These are phyloP conservation scores for Austroboletus novae-zelandiae DNA, from an alignment of 1,284 basidiomycete genomes.

Conservation along the genomic window DNA sequence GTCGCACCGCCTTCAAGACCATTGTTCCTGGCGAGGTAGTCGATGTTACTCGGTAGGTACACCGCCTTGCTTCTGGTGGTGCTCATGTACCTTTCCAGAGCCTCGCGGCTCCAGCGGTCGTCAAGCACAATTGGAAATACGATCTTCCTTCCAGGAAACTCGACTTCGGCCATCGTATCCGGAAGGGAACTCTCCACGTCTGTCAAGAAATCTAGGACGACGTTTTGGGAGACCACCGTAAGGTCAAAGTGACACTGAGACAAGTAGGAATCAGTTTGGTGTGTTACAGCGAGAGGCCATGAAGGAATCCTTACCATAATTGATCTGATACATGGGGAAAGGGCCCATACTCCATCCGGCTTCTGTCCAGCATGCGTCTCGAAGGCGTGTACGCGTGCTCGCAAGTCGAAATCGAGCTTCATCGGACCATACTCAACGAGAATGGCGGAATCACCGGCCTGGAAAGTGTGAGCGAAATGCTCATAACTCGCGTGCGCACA, in stretches of 20 bases:
- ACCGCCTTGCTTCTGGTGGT: slow-evolving; percentile 55
- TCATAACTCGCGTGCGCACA: not conserved
- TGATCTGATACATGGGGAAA: slow-evolving; percentile 57
- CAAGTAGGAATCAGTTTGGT: not conserved
- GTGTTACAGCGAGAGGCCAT: not conserved
- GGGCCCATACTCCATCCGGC: slow-evolving; percentile 40
- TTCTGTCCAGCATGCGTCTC: slow-evolving; percentile 41
- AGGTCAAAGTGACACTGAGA: slow-evolving; percentile 52
- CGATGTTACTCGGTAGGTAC: slow-evolving; percentile 67
- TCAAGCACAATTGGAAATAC: slow-evolving; percentile 64
- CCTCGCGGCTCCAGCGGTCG: slow-evolving; percentile 56
- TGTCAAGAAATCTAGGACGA: slow-evolving; percentile 41
- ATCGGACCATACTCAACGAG: slow-evolving; percentile 58
- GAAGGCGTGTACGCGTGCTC: slow-evolving; percentile 57
- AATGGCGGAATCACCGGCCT: slow-evolving; percentile 57
- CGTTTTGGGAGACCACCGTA: slow-evolving; percentile 36
- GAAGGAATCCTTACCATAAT: slow-evolving; percentile 40
- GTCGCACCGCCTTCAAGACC: slow-evolving; percentile 45
- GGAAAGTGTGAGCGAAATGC: slow-evolving; percentile 12
- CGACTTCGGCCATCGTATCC: slow-evolving; percentile 38
- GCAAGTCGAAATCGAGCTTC: slow-evolving; percentile 47
- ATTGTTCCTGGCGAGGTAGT: slow-evolving; percentile 66
- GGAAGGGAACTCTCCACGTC: slow-evolving; percentile 40
- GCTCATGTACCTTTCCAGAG: slow-evolving; percentile 56
- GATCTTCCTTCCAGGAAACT: slow-evolving; percentile 51